Conservation (phyloP, 306 rosid species). For the Geum urbanum region DNA sequence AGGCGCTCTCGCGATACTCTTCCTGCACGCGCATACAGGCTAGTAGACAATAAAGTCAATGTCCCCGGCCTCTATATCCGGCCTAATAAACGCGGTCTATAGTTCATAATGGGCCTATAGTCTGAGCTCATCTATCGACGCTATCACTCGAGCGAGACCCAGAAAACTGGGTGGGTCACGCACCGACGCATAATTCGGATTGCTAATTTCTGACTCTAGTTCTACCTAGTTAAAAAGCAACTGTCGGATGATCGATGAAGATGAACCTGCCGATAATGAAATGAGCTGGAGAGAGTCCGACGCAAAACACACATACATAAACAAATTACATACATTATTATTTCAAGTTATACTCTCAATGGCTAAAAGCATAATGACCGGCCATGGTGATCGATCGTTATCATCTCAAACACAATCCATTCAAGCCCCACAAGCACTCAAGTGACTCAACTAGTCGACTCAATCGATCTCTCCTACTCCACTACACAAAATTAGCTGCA, state of each 20-base stretch:
- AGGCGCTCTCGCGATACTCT: no score
- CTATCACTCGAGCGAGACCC: no score
- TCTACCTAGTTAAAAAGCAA: background rate
- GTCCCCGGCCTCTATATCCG: no score
- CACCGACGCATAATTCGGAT: background rate
- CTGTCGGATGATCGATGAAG: background rate
- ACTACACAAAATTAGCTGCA: background rate
- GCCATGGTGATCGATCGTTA: slow-evolving; percentile 2
- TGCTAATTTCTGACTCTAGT: background rate
- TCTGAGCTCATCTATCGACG: no score
- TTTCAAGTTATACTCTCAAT: background rate
- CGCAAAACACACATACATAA: background rate
- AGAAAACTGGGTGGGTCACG: background rate
- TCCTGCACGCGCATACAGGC: no score
- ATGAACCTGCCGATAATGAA: background rate
- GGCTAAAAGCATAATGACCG: background rate
- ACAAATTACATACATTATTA: background rate
- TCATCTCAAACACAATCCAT: background rate
- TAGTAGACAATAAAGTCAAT: no score
- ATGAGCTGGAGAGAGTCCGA: background rate
- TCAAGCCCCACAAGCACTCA: background rate
- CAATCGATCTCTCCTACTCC: background rate
- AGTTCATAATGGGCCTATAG: no score
- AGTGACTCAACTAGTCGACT: no score
- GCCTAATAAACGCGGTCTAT: no score